phyloP scores from a whole-genome alignment of 306 rosid genomes.

The Acacia acuminata region DNA sequence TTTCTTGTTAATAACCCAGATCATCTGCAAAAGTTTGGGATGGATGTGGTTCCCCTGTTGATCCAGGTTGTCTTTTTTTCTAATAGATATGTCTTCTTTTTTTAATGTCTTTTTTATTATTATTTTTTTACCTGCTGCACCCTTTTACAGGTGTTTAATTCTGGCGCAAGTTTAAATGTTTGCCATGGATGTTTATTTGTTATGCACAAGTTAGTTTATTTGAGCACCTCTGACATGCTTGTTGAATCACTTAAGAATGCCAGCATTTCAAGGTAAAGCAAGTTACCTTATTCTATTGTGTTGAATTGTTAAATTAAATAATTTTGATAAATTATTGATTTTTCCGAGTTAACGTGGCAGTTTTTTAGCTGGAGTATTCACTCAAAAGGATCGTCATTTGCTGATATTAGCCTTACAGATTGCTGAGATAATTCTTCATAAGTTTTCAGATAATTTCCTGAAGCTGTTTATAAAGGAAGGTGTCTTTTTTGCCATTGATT shows the following conservation, averaged over 20 bases:
- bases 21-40: constrained; percentile 73
- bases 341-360: constrained; percentile 54
- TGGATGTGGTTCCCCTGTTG: constrained; percentile 76
- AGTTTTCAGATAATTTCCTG: constrained; percentile 66
- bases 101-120: constrained; percentile 5
- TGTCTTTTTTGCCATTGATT: constrained; percentile 82
- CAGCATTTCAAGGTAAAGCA: constrained; percentile 82
- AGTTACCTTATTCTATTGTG: constrained; percentile 21
- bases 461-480: constrained; percentile 90
- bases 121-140: constrained; percentile 31
- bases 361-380: constrained; percentile 88
- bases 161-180: constrained; percentile 87
- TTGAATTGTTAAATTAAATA: constrained; percentile 31
- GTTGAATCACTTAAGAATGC: constrained; percentile 70
- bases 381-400: constrained; percentile 93
- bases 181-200: constrained; percentile 85
- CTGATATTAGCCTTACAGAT: constrained; percentile 73
- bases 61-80: constrained; percentile 71
- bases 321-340: constrained; percentile 37
- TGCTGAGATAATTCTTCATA: constrained; percentile 79
- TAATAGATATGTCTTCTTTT: constrained; percentile 13
- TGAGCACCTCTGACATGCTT: constrained; percentile 79
- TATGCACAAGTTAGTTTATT: constrained; percentile 69
- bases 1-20: constrained; percentile 61
- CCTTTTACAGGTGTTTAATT: constrained; percentile 72